Evolutionary conservation across 140 eudicot species (phyloP).

Genomic region (Senecio squalidus): DNA sequence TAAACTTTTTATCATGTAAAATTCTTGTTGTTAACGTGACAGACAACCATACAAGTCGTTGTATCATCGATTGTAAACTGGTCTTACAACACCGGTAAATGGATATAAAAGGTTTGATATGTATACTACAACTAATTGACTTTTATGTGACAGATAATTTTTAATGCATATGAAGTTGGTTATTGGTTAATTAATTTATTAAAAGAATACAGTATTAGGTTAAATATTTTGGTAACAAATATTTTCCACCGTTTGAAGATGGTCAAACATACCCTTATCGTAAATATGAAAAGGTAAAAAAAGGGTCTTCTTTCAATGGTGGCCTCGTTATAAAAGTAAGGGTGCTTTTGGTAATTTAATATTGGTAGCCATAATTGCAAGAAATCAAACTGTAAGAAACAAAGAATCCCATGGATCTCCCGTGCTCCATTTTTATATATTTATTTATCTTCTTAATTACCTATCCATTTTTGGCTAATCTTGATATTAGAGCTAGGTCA

Average conservation of each 20-base stretch:
- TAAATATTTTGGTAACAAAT: not conserved
- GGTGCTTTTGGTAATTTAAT: constrained; percentile 38
- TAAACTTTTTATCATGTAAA: too few species aligned
- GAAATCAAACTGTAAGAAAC: constrained; percentile 20
- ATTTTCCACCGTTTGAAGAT: constrained; percentile 33
- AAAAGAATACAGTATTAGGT: not conserved
- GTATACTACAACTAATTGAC: not conserved
- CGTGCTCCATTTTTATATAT: constrained; percentile 21
- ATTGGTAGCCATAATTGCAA: constrained; percentile 26
- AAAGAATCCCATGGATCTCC: constrained; percentile 39
- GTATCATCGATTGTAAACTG: too few species aligned
- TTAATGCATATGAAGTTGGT: not conserved
- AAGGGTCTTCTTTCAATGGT: constrained; percentile 27
- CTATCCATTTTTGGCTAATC: too few species aligned
- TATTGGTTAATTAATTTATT: constrained; percentile 1
- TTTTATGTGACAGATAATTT: not conserved
- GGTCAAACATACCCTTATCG: constrained; percentile 47
- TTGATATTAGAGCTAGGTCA: too few species aligned
- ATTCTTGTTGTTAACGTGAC: too few species aligned
- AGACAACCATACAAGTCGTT: too few species aligned
- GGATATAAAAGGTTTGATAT: too few species aligned
- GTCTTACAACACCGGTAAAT: too few species aligned
- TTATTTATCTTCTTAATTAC: not conserved
- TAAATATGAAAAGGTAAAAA: constrained; percentile 39
- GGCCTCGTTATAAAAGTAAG: constrained; percentile 30